Evolutionary conservation across 805 yeast species (phyloP), one percentile per base, ranked within the genome.

Genomic region (Hanseniaspora taiwanica): DNA sequence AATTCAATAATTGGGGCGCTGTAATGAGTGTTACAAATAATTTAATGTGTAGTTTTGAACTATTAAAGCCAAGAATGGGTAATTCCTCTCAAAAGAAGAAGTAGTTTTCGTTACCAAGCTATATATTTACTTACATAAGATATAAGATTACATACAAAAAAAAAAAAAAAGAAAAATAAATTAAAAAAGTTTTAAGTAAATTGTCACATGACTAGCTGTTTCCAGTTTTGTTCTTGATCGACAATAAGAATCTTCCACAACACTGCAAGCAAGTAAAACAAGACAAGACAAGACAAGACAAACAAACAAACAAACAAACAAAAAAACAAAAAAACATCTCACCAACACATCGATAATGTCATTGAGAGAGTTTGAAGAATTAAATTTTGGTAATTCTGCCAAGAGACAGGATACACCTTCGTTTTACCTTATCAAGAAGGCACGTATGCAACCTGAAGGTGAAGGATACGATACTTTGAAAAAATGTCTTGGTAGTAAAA

Each of bases 1-100:
- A 65, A 44, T 65, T 65, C 37, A 69, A 86, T 57, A 85, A 85
- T 53, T 85, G 95, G 95, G 96, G 95, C 19, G 98, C 98, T 2
- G 96, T 89, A 4, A 89, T 89, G 97, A 78, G 93, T 50, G 97
- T 89, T 13, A 75, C 84, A 46, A 96, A 89, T 47, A 96, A 89
- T 51, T 68, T 89, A 48, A 65, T 91, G 42, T 89, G 98, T 60
- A 80, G 91, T 46, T 79, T 79, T 59, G 86, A 79, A 52, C 62
- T 79, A 50, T 58, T 79, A 39, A 78, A 78, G 54, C 85, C 86
- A 4, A 59, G 52, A 42, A 36, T 34, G 32, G 36, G 19, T 7
- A 7, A 7, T 7, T 7, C 25, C 25, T 23, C 25, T 10, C 10
- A n/a, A n/a, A n/a, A n/a, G n/a, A 23, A 23, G 25, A 23, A 23